These are phyloP conservation scores for Cladophialophora psammophila DNA, from an alignment of 2,329 filamentous ascomycete species.

Conservation along the genomic window DNA sequence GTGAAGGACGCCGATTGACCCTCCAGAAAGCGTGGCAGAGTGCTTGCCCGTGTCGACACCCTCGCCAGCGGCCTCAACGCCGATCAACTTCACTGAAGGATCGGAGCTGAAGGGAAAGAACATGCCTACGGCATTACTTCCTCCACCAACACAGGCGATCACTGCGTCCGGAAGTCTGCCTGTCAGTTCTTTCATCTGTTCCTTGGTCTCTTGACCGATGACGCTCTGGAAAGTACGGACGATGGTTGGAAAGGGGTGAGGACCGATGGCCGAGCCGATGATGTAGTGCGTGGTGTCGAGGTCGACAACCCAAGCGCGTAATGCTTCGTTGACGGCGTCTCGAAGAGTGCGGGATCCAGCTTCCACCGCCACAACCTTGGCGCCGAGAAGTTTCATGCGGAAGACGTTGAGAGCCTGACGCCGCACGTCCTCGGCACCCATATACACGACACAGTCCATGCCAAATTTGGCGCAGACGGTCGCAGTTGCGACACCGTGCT, in stretches of 20 bases:
- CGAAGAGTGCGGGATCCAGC: constrained; percentile 83
- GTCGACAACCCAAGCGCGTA: constrained; percentile 91
- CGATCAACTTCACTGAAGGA: constrained; percentile 81
- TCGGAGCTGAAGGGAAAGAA: constrained; percentile 96
- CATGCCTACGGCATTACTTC: constrained; percentile 95
- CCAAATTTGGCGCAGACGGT: constrained; percentile 98
- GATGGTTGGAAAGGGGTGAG: constrained; percentile 97
- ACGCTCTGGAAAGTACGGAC: constrained; percentile 97
- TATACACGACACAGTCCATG: constrained; percentile 97
- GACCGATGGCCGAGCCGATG: constrained; percentile 95
- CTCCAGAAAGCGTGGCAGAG: constrained; percentile 84
- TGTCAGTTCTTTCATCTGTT: constrained; percentile 83
- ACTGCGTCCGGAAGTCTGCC: constrained; percentile 95
- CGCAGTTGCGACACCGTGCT: constrained; percentile 96
- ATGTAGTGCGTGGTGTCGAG: constrained; percentile 97
- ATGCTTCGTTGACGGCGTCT: constrained; percentile 92
- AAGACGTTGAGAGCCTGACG: constrained; percentile 98
- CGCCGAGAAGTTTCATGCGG: constrained; percentile 94
- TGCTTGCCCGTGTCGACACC: constrained; percentile 86
- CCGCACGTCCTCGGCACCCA: constrained; percentile 97
- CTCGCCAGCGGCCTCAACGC: constrained; percentile 94
- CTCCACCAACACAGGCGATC: constrained; percentile 94
- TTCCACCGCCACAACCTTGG: constrained; percentile 90
- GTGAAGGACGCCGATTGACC: constrained; percentile 90
- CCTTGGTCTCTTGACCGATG: constrained; percentile 92